Base-by-base conservation (phyloP, 768 basidiomycete genomes). In the Auricularia cornea region DNA sequence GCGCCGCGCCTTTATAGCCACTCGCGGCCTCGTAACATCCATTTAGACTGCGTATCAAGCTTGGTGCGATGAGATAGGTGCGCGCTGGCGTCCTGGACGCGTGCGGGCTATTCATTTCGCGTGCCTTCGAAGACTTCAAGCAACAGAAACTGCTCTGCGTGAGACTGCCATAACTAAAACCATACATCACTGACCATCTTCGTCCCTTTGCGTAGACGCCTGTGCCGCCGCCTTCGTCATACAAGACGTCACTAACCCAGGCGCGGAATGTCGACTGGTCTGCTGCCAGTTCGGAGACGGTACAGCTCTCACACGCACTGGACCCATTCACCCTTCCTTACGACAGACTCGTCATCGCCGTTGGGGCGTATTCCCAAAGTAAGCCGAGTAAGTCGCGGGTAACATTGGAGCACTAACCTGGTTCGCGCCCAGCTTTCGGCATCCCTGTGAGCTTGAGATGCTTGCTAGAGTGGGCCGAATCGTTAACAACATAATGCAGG, bases 321-420 rank as follows among this genome's bases (percentile, higher is more conserved):
- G 63, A 76, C 31, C 73, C 79, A 8, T 92, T 90, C 71, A 77
- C 80, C 10, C 59, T 93, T 52, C 73, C 75, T 23, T 94, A 89
- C 69, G 92, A 94, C 73, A 91, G 89, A 71, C 80, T 94, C 14
- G 84, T 94, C 62, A 84, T 95, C 59, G 86, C 90, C 6, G 91
- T 92, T 1, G 93, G 93, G 2, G 88, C 89, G 56, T 94, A 94
- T 74, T 85, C 83, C 2, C 90, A 93, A 71, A 94, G 91, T 90
- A 68, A 60, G 82, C 67, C 2, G 40, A 41, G 31, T 23, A 6
- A 60, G 20, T n/a, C n/a, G 44, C 44, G 44, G 20, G 5, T 48
- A 18, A 18, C 6, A 8, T 10, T 26, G 5, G 1, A 23, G 11
- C 6, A 6, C 20, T 18, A 20, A 48, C 6, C 20, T 48, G 20